Evolutionary conservation across 2,329 filamentous ascomycete species (phyloP).

Genomic region (Fusarium ambrosium): DNA sequence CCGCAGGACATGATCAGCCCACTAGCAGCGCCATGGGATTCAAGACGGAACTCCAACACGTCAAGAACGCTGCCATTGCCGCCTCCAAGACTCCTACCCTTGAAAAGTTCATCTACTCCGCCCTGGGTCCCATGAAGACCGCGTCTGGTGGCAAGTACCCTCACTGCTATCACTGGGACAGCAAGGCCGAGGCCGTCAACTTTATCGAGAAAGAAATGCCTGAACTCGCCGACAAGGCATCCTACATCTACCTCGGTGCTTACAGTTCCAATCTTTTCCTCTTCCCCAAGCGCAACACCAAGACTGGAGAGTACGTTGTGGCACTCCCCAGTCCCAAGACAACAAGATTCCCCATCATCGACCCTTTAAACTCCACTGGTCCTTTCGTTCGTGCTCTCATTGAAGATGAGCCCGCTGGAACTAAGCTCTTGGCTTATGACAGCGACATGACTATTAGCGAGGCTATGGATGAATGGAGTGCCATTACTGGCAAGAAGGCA

Average conservation of each 20-base stretch:
- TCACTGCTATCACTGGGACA: constrained; percentile 63
- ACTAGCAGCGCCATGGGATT: constrained; percentile 56
- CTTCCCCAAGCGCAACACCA: constrained; percentile 41
- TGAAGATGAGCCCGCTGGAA: constrained; percentile 54
- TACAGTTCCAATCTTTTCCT: constrained; percentile 44
- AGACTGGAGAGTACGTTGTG: constrained; percentile 50
- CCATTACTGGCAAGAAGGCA: constrained; percentile 54
- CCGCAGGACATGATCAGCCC: constrained; percentile 51
- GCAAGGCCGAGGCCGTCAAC: constrained; percentile 62
- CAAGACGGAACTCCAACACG: constrained; percentile 62
- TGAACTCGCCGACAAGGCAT: constrained; percentile 56
- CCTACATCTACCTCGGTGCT: constrained; percentile 42
- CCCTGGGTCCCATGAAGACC: constrained; percentile 59
- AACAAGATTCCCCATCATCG: constrained; percentile 56
- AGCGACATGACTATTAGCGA: constrained; percentile 53
- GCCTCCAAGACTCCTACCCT: constrained; percentile 57
- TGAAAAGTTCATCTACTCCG: constrained; percentile 63
- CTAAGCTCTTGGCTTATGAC: constrained; percentile 61
- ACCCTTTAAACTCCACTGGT: constrained; percentile 55
- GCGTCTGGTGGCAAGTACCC: constrained; percentile 59
- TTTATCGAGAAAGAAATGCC: constrained; percentile 59
- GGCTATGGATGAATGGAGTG: constrained; percentile 52
- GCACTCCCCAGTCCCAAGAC: constrained; percentile 45
- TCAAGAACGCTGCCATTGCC: constrained; percentile 66
- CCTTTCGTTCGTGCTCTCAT: constrained; percentile 60